Evolutionary conservation across 768 basidiomycete species (phyloP), one percentile per base, ranked within the genome.

Genomic region (Trametes punicea): DNA sequence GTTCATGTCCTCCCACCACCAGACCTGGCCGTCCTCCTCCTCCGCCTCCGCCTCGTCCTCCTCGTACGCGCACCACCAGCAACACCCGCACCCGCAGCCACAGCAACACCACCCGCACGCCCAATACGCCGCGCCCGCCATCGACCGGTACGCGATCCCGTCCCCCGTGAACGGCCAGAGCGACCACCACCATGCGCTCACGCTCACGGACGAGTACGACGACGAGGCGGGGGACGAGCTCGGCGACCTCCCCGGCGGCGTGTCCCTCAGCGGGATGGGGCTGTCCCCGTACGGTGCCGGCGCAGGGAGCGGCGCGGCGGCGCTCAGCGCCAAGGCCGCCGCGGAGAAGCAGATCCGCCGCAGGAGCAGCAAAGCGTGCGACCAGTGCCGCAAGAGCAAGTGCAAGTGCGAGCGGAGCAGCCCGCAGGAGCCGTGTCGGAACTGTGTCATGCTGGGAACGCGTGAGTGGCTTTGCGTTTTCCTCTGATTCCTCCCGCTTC

Each of bases 361-460:
- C 52, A 74, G 88, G 62, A 90, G 88, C 62, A 89, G 86, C 69
- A 91, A 90, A 81, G 90, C 91, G 21, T 93, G 90, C 73, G 90
- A 93, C 71, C 89, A 92, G 65, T 93, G 91, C 69, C 81, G 90
- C 53, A 93, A 93, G 70, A 70, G 70, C 56, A 77, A 76, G 61
- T 88, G 84, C 65, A 92, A 92, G 72, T 93, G 91, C 70, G 91
- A 92, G 71, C 83, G 88, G 31, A 58, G 80, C 9, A 71, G 73
- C 11, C 75, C 79, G 31, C 78, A 74, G 34, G 81, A 85, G 56
- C 81, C 85, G 18, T 93, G 90, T 73, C 85, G 85, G 66, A 88
- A 81, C 64, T 93, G 90, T 68, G 72, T 84, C 36, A 78, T 87
- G 77, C 76, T 89, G 16, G 81, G 81, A 46, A 88, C 86, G 30